phyloP scores from a whole-genome alignment of 2,329 filamentous ascomycete species.

The Stemphylium beticola region DNA sequence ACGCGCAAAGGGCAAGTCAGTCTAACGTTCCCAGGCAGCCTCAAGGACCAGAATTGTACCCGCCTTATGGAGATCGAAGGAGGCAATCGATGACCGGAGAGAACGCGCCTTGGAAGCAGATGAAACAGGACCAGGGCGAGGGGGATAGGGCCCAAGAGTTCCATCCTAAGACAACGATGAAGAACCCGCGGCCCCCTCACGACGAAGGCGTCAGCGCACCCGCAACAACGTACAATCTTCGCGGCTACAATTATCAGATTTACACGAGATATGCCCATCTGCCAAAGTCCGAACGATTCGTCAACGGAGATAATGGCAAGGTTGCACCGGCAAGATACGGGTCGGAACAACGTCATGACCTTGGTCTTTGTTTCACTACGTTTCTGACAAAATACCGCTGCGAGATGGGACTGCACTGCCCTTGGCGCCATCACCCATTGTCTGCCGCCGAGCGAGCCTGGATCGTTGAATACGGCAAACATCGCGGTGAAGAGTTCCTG shows the following conservation, averaged over 20 bases:
- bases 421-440: slow-evolving; percentile 22
- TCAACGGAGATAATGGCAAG: slow-evolving; percentile 15
- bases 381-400: slow-evolving; percentile 14
- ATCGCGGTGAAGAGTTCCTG: slow-evolving; percentile 6
- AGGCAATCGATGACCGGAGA: no score
- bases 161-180: neutral
- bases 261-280: neutral
- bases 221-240: slow-evolving; percentile 10
- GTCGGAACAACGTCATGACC: slow-evolving; percentile 3
- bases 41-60: no score
- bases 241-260: slow-evolving; percentile 6
- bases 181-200: neutral
- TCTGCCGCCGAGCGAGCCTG: slow-evolving; percentile 9
- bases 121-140: no score
- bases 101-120: no score
- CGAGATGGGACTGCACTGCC: slow-evolving; percentile 15
- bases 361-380: slow-evolving; percentile 18
- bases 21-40: no score
- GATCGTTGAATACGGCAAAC: slow-evolving; percentile 1
- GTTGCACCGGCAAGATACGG: slow-evolving; percentile 7
- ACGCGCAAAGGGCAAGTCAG: no score
- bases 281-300: neutral
- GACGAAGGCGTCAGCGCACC: neutral
- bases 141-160: no score
- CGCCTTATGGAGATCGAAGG: no score